Percentiles rank a stretch among this genome's conserved stretches.
phyloP scores from a whole-genome alignment of 306 rosid genomes.

The Neltuma alba region DNA sequence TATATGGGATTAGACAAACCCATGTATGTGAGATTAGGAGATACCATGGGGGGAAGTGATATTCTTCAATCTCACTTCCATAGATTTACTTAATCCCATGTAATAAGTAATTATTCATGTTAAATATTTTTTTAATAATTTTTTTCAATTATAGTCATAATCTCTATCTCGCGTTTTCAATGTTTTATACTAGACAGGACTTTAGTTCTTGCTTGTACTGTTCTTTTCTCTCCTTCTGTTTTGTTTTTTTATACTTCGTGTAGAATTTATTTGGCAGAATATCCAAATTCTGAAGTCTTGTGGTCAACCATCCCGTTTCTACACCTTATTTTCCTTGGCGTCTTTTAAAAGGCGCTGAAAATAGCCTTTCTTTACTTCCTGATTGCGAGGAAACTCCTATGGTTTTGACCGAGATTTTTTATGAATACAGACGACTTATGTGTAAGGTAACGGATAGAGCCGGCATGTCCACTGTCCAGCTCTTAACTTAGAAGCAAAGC shows the following conservation, averaged over 20 bases:
- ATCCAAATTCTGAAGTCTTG: background rate
- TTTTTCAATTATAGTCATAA: too few relatives aligned
- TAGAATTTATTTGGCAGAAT: conserved; percentile 9
- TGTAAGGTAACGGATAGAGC: background rate
- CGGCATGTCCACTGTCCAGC: background rate
- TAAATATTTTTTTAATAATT: too few relatives aligned
- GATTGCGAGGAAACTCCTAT: background rate
- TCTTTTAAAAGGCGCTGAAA: background rate
- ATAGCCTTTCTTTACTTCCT: background rate
- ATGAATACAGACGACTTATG: background rate
- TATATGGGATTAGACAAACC: too few relatives aligned
- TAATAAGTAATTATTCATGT: too few relatives aligned
- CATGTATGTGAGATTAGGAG: too few relatives aligned
- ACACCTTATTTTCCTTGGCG: background rate
- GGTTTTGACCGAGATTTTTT: background rate
- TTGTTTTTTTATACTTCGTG: background rate
- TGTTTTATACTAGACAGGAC: too few relatives aligned
- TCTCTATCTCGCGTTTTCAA: too few relatives aligned
- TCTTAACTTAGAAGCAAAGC: background rate
- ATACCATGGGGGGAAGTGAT: too few relatives aligned
- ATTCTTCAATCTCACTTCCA: too few relatives aligned
- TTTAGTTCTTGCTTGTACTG: background rate
- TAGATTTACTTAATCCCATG: too few relatives aligned
- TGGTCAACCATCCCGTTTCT: background rate
- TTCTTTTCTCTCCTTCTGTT: background rate